Percentiles rank a stretch among this genome's conserved stretches.
These are phyloP conservation scores for Chalara sp. DNA, from an alignment of 2,329 filamentous ascomycete species.

Conservation along the genomic window DNA sequence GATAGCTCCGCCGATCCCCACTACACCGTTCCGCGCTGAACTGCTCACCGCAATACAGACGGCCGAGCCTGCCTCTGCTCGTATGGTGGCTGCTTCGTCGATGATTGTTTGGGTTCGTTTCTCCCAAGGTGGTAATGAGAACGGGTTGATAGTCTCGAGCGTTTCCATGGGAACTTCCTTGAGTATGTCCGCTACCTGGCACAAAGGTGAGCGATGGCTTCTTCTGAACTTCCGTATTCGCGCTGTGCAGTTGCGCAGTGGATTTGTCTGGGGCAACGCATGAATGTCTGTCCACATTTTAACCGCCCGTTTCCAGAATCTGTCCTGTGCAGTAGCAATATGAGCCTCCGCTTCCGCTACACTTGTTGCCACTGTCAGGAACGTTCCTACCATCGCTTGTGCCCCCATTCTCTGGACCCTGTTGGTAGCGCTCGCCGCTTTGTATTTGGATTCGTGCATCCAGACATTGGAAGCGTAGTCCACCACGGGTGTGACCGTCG, in stretches of 20 bases:
- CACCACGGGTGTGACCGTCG: constrained; percentile 17
- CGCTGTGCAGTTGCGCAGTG: not conserved
- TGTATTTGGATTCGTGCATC: constrained; percentile 17
- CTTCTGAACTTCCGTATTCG: not conserved
- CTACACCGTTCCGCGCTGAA: not conserved
- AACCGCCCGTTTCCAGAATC: constrained; percentile 14
- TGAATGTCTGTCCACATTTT: constrained; percentile 4
- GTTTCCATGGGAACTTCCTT: constrained; percentile 1
- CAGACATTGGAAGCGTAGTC: constrained; percentile 23
- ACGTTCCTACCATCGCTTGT: constrained; percentile 19
- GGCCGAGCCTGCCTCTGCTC: not conserved
- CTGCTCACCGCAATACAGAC: not conserved
- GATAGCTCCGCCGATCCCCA: not conserved
- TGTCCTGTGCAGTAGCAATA: constrained; percentile 14
- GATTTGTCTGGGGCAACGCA: constrained; percentile 21
- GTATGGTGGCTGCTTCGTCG: not conserved
- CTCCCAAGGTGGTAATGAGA: not conserved
- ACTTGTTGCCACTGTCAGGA: constrained; percentile 20
- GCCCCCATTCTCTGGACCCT: constrained; percentile 20
- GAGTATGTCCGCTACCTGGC: constrained; percentile 1
- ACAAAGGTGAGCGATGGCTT: constrained; percentile 4
- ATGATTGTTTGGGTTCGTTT: not conserved
- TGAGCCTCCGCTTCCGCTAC: constrained; percentile 21
- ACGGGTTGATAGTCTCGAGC: constrained; percentile 4
- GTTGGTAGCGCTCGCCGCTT: constrained; percentile 7